Evolutionary conservation across 2,329 filamentous ascomycete genomes (phyloP).

Genomic region (Meredithiella fracta): DNA sequence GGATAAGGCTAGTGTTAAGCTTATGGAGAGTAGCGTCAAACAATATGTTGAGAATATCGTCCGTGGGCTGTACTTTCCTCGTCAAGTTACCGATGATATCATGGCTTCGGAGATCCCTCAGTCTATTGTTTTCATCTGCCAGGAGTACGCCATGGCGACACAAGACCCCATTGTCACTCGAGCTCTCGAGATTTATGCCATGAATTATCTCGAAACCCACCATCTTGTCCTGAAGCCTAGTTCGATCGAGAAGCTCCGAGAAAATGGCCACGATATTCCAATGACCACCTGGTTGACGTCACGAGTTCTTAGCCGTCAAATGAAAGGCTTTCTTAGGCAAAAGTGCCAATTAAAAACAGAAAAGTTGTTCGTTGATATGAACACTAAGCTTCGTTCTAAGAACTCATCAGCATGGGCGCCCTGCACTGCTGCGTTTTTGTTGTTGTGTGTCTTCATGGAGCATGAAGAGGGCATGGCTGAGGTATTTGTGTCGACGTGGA

Average conservation of each 20-base stretch:
- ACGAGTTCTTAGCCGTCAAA: constrained; percentile 37
- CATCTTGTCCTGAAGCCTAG: constrained; percentile 31
- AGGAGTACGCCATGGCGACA: constrained; percentile 24
- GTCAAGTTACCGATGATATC: constrained; percentile 33
- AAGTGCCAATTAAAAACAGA: background rate
- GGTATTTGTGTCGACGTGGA: background rate
- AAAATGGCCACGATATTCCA: background rate
- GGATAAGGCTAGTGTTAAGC: constrained; percentile 27
- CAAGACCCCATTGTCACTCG: constrained; percentile 35
- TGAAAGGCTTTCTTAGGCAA: constrained; percentile 37
- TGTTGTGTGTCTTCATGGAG: constrained; percentile 44
- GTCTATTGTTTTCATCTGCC: constrained; percentile 31
- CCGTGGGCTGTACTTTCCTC: constrained; percentile 30
- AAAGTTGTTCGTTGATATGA: background rate
- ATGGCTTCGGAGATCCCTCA: constrained; percentile 29
- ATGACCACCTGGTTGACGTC: constrained; percentile 30
- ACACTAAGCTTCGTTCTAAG: background rate
- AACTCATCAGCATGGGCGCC: constrained; percentile 33
- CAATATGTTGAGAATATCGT: constrained; percentile 34
- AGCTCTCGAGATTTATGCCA: constrained; percentile 37
- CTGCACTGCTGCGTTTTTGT: constrained; percentile 38
- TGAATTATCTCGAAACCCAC: constrained; percentile 40
- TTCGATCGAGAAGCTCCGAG: constrained; percentile 25
- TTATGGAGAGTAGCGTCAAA: constrained; percentile 29
- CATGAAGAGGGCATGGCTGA: constrained; percentile 37